Conservation (phyloP, 2,329 filamentous ascomycete species). For the Sclerotinia spermophila region DNA sequence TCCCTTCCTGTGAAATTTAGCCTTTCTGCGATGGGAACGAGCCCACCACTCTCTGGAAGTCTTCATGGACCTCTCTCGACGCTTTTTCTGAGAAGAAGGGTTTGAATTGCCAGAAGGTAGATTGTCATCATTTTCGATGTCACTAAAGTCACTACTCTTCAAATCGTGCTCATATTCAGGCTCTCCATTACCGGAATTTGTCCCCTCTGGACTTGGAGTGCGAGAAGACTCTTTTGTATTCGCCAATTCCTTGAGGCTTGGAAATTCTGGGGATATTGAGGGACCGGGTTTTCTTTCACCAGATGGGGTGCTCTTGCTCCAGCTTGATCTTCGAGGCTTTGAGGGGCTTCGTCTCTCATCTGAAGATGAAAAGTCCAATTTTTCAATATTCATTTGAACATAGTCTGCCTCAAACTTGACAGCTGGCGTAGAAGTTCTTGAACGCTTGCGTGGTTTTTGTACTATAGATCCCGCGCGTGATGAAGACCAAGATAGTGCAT, state of each 20-base stretch:
- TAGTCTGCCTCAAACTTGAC: not conserved
- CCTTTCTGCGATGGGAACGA: not conserved
- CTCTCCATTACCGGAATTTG: not conserved
- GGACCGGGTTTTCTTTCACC: not conserved
- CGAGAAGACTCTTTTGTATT: not conserved
- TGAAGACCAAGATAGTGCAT: not conserved
- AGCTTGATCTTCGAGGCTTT: not conserved
- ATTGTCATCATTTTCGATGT: not conserved
- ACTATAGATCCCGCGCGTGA: not conserved
- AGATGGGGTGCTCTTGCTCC: not conserved
- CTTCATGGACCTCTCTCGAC: not conserved
- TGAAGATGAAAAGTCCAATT: not conserved
- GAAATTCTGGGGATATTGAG: not conserved
- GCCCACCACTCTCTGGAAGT: slow-evolving; percentile 4
- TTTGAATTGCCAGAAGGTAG: not conserved
- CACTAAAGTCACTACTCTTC: not conserved
- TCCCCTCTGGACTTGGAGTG: not conserved
- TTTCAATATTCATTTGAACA: not conserved
- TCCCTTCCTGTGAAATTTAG: not conserved
- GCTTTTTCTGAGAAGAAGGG: not conserved
- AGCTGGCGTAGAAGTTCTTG: not conserved
- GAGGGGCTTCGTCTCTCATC: not conserved
- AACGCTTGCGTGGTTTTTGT: not conserved
- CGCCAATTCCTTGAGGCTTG: not conserved
- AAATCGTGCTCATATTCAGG: not conserved